Evolutionary conservation across 116 monocot genomes (phyloP).

Genomic region (Iris pallida): DNA sequence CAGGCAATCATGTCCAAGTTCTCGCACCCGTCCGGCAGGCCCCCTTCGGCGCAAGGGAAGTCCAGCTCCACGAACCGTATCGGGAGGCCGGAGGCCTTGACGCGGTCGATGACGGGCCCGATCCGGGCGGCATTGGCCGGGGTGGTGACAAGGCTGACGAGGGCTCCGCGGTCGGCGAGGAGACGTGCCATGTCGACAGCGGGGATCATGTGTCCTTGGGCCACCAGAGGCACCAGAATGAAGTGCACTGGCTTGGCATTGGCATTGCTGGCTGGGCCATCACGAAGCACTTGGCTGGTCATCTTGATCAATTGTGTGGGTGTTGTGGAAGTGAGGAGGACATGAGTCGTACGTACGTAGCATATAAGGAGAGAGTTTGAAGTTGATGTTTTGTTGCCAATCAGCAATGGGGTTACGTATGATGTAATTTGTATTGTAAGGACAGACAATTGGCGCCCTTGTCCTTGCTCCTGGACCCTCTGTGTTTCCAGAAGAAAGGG

Average conservation of each 20-base stretch:
- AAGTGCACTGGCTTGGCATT: neutral
- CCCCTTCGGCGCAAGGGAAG: constrained; percentile 23
- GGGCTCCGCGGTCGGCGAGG: neutral
- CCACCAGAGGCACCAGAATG: neutral
- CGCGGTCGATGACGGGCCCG: constrained; percentile 1
- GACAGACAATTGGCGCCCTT: too few species aligned
- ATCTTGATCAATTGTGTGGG: too few species aligned
- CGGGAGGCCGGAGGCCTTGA: constrained; percentile 1
- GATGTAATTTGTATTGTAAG: too few species aligned
- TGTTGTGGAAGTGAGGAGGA: too few species aligned
- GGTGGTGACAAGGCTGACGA: constrained; percentile 1
- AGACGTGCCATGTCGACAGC: neutral
- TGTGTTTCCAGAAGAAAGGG: too few species aligned
- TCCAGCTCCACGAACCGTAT: constrained; percentile 15
- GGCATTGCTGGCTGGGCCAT: too few species aligned
- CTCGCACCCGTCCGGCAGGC: constrained; percentile 40
- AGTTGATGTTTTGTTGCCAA: too few species aligned
- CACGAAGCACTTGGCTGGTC: too few species aligned
- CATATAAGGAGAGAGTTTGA: too few species aligned
- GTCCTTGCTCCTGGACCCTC: too few species aligned
- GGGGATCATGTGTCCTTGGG: constrained; percentile 6
- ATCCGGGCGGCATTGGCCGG: constrained; percentile 5
- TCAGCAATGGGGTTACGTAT: too few species aligned
- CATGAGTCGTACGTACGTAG: too few species aligned
- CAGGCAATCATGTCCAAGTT: constrained; percentile 26